phyloP scores from a whole-genome alignment of 176 grass and related monocot genomes.

The Lolium rigidum region DNA sequence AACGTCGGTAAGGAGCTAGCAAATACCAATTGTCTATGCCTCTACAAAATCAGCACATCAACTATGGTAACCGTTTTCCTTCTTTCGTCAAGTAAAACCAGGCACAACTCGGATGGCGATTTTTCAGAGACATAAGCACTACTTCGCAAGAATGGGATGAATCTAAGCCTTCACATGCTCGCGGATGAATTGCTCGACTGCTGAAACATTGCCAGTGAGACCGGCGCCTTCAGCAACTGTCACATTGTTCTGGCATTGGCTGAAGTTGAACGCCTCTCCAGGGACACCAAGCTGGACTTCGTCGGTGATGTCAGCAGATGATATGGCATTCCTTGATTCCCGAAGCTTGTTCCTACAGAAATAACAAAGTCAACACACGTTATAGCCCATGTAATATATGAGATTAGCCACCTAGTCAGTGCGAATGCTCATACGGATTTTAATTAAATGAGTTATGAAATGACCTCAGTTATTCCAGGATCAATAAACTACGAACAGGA shows the following conservation, averaged over 20 bases:
- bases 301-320: constrained; percentile 72
- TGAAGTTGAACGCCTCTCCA: constrained; percentile 72
- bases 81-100: not conserved
- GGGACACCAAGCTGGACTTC: constrained; percentile 74
- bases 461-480: not conserved
- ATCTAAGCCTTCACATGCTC: constrained; percentile 57
- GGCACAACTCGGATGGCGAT: not conserved
- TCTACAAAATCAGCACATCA: constrained; percentile 32
- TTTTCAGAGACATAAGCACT: constrained; percentile 10
- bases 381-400: not conserved
- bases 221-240: constrained; percentile 71
- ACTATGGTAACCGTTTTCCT: not conserved
- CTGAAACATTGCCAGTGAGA: constrained; percentile 60
- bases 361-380: not conserved
- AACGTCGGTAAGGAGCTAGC: not conserved
- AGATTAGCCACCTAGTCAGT: not conserved
- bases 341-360: constrained; percentile 81
- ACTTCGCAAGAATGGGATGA: not conserved
- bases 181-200: constrained; percentile 66
- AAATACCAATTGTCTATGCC: not conserved
- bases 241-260: constrained; percentile 85
- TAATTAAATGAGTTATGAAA: not conserved
- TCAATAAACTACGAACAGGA: not conserved
- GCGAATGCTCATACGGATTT: not conserved
- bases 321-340: constrained; percentile 80